These are phyloP conservation scores for Cyanophora paradoxa DNA, from an alignment of 78 protist species.

Conservation along the genomic window DNA sequence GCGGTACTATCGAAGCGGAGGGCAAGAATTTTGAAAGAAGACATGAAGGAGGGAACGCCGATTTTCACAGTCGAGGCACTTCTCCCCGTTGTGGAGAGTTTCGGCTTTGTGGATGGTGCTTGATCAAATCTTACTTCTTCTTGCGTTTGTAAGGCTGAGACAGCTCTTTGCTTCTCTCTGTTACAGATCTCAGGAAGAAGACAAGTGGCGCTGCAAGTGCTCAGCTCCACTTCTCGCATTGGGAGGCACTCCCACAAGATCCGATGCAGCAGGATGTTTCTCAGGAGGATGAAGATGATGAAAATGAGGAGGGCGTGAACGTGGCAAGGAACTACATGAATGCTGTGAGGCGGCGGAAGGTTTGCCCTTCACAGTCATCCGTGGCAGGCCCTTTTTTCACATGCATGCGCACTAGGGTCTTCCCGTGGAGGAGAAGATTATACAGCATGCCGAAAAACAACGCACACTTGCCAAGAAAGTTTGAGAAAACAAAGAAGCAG, in stretches of 20 bases:
- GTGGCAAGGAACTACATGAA: background rate
- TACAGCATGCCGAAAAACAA: conserved; percentile 89
- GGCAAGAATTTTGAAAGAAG: conserved; percentile 72
- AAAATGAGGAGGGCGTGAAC: background rate
- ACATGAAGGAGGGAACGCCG: conserved; percentile 74
- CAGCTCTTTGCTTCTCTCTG: too few species aligned
- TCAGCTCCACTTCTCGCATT: conserved; percentile 69
- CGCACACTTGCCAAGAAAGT: conserved; percentile 67
- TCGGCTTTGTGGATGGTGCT: conserved; percentile 66
- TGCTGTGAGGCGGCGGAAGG: background rate
- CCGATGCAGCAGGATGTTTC: background rate
- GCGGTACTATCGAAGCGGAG: conserved; percentile 67
- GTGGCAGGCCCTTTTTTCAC: too few species aligned
- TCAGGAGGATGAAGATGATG: background rate
- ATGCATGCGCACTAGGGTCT: conserved; percentile 66
- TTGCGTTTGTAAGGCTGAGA: too few species aligned
- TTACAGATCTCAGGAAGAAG: too few species aligned
- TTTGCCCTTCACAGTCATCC: too few species aligned
- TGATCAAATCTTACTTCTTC: background rate
- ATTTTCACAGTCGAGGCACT: conserved; percentile 60
- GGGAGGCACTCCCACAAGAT: conserved; percentile 28
- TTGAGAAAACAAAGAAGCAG: too few species aligned
- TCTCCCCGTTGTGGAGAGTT: conserved; percentile 84
- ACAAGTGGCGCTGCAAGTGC: conserved; percentile 88
- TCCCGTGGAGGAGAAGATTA: conserved; percentile 77